These are phyloP conservation scores for Lathyrus tuberosus DNA, from an alignment of 306 rosid species.

Conservation along the genomic window DNA sequence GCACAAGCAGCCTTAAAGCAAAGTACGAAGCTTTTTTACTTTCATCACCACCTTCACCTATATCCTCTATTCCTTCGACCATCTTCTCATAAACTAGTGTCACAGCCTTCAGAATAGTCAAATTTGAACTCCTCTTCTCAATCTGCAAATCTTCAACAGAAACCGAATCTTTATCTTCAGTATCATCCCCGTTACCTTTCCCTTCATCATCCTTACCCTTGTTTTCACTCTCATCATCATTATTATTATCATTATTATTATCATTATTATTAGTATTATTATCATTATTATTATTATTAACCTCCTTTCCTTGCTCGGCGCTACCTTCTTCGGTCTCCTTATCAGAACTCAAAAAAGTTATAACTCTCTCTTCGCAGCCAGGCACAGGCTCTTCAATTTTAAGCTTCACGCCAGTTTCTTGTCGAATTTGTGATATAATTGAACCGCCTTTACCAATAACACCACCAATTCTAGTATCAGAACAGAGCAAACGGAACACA, in stretches of 20 bases:
- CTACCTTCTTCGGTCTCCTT: conserved; percentile 52
- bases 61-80: conserved; percentile 55
- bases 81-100: conserved; percentile 69
- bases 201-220: conserved; percentile 42
- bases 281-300: conserved; percentile 1
- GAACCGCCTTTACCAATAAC: conserved; percentile 72
- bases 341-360: conserved; percentile 54
- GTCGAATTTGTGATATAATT: conserved; percentile 59
- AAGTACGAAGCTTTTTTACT: conserved; percentile 43
- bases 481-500: conserved; percentile 70
- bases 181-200: conserved; percentile 30
- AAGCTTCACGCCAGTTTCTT: conserved; percentile 65
- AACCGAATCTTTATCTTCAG: conserved; percentile 48
- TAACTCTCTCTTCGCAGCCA: conserved; percentile 79
- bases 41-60: conserved; percentile 54
- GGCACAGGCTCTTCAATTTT: conserved; percentile 71
- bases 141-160: conserved; percentile 37
- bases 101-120: conserved; percentile 65
- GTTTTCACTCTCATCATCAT: conserved; percentile 45
- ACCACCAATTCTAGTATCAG: conserved; percentile 54
- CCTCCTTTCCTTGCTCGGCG: conserved; percentile 54
- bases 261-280: neutral
- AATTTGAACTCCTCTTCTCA: conserved; percentile 42
- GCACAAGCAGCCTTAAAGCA: conserved; percentile 69
- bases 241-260: too few relatives aligned